phyloP scores from a whole-genome alignment of 805 yeast genomes.

The Candida adriatica region DNA sequence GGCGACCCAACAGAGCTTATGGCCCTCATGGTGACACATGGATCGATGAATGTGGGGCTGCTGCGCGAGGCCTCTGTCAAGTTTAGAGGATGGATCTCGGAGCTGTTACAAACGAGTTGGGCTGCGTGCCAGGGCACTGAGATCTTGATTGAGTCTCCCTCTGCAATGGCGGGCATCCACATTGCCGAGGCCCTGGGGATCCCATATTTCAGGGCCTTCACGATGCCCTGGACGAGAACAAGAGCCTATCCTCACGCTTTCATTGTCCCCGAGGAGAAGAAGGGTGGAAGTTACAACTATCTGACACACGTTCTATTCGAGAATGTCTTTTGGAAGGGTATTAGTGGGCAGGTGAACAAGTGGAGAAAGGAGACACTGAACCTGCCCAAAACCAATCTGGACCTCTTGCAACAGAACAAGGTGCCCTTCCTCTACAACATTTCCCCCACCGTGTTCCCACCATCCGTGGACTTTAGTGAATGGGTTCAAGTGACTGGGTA shows the following conservation, averaged over 20 bases:
- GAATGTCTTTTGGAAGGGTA: conserved; percentile 90
- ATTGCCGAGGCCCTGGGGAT: conserved; percentile 88
- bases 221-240: conserved; percentile 98
- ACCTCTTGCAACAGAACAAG: conserved; percentile 62
- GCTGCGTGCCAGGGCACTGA: conserved; percentile 77
- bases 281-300: conserved; percentile 90
- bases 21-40: conserved; percentile 89
- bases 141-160: conserved; percentile 88
- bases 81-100: conserved; percentile 79
- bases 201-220: conserved; percentile 91
- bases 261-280: conserved; percentile 86
- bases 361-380: conserved; percentile 74
- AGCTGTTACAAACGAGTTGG: conserved; percentile 72
- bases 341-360: conserved; percentile 74
- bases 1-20: conserved; percentile 91
- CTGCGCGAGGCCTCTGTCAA: conserved; percentile 74
- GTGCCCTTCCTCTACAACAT: conserved; percentile 88
- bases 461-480: conserved; percentile 87
- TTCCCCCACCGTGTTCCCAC: conserved; percentile 84
- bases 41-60: conserved; percentile 76
- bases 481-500: conserved; percentile 97
- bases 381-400: conserved; percentile 63
- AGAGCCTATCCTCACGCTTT: conserved; percentile 96
- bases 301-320: conserved; percentile 92
- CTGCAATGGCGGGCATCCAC: conserved; percentile 93